Evolutionary conservation across 768 basidiomycete species (phyloP), one percentile per base, ranked within the genome.

Genomic region (Leccinum subtestaceum): DNA sequence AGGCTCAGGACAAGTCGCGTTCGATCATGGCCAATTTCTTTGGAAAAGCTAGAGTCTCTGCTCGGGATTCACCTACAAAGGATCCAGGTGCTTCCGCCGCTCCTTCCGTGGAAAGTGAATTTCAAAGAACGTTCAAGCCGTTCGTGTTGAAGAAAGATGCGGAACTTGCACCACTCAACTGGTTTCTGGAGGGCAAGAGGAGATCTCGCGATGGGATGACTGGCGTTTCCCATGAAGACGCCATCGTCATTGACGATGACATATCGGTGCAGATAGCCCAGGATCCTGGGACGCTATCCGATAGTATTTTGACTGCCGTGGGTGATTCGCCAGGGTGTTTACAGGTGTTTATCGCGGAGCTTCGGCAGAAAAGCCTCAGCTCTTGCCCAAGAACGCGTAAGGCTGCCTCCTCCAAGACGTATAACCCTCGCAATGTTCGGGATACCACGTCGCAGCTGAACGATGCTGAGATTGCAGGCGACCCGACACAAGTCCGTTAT

Each of bases 21-120:
- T 86, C 85, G 8, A 73, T 91, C 12, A 85, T 96, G 85, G 81
- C 83, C 1, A 88, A 75, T 68, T 95, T 93, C 76, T 92, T 95
- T 70, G 78, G 81, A 31, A 91, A 90, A 67, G 70, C 82, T 9
- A 84, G 83, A 63, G 56, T 71, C n/a, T 51, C 66, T 59, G 40
- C 56, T 62, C 55, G 60, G 58, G 49, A 66, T 65, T 65, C 61
- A 55, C 45, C 66, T 61, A 43, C 62, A 21, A 71, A 72, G 48
- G 65, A 66, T 13, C 65, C 69, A 1, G 65, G 67, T 36, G 67
- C 74, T 9, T 56, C 70, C 47, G 70, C 61, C 17, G 58, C 59
- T 13, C 58, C 83, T 49, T 78, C 77, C 6, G 69, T 67, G 31
- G 76, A 78, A 29, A 82, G 82, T 15, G 89, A 94, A 49, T 96